Conservation (phyloP, 495 filamentous ascomycete genomes). For the Ascobolus immersus region DNA sequence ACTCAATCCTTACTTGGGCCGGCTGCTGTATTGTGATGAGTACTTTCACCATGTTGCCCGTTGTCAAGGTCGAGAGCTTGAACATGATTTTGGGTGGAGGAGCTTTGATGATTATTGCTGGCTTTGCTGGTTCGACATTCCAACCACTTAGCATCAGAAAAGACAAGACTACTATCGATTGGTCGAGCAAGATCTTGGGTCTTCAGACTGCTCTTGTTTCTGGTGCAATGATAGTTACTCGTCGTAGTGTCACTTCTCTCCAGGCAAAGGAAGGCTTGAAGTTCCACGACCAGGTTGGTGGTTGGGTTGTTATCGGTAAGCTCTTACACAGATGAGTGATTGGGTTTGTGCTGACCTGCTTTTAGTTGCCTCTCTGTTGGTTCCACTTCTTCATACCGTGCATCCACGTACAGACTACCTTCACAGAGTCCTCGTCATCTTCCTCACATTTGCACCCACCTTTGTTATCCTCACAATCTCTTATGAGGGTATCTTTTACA, state of each 20-base stretch:
- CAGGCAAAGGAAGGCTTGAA: conserved; percentile 77
- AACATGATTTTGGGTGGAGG: conserved; percentile 64
- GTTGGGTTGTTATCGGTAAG: conserved; percentile 62
- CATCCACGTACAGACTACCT: conserved; percentile 72
- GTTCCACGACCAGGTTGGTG: conserved; percentile 63
- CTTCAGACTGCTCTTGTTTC: conserved; percentile 46
- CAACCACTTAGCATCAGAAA: not conserved
- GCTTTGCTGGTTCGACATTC: conserved; percentile 12
- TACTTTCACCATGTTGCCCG: conserved; percentile 69
- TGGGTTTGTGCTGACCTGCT: not conserved
- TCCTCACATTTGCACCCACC: conserved; percentile 74
- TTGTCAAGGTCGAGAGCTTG: conserved; percentile 55
- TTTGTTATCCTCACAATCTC: conserved; percentile 96
- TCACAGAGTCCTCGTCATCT: conserved; percentile 68
- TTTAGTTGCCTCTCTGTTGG: conserved; percentile 43
- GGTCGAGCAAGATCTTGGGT: conserved; percentile 9
- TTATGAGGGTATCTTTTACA: conserved; percentile 92
- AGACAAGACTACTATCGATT: not conserved
- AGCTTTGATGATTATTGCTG: conserved; percentile 48
- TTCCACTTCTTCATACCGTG: conserved; percentile 51
- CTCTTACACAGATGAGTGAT: conserved; percentile 1
- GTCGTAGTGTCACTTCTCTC: conserved; percentile 52
- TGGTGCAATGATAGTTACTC: conserved; percentile 64
- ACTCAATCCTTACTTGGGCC: conserved; percentile 47
- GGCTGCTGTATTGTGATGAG: conserved; percentile 62